Percentiles rank a stretch among this genome's conserved stretches.
phyloP scores from a whole-genome alignment of 768 basidiomycete species.

The Pisolithus albus region DNA sequence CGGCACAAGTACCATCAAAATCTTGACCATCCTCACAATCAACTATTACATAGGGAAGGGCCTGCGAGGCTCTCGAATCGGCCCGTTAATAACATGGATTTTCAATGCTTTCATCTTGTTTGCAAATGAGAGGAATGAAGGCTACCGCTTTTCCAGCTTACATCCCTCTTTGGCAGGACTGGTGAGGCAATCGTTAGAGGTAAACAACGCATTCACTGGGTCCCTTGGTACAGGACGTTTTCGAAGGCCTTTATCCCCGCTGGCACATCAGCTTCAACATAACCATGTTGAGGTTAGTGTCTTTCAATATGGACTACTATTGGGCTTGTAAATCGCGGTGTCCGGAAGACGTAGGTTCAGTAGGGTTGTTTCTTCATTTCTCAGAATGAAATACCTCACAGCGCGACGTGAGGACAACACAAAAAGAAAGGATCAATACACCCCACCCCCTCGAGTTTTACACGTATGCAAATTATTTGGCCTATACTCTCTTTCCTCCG shows the following conservation, averaged over 20 bases:
- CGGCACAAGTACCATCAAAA: conserved; percentile 74
- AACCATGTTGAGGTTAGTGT: conserved; percentile 88
- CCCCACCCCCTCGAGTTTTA: conserved; percentile 56
- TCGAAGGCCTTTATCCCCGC: conserved; percentile 74
- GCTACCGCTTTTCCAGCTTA: conserved; percentile 61
- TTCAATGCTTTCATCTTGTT: conserved; percentile 75
- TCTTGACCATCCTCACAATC: conserved; percentile 56
- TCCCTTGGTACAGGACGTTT: conserved; percentile 44
- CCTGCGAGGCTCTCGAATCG: conserved; percentile 35
- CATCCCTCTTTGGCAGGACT: conserved; percentile 49
- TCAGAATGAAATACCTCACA: conserved; percentile 8
- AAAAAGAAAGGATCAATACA: conserved; percentile 54
- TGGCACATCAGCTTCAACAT: conserved; percentile 97
- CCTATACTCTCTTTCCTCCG: conserved; percentile 88
- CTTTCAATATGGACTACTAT: conserved; percentile 89
- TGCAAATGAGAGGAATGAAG: conserved; percentile 64
- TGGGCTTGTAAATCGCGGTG: conserved; percentile 57
- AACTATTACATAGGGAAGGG: conserved; percentile 64
- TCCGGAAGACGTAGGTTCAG: conserved; percentile 36
- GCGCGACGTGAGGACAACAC: conserved; percentile 32
- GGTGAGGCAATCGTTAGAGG: conserved; percentile 37
- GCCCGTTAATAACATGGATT: conserved; percentile 60
- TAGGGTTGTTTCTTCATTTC: neutral
- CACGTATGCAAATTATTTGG: conserved; percentile 63
- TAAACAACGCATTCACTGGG: neutral